These are phyloP conservation scores for Leptographium galeiforme DNA, from an alignment of 2,329 filamentous ascomycete genomes.

Conservation along the genomic window DNA sequence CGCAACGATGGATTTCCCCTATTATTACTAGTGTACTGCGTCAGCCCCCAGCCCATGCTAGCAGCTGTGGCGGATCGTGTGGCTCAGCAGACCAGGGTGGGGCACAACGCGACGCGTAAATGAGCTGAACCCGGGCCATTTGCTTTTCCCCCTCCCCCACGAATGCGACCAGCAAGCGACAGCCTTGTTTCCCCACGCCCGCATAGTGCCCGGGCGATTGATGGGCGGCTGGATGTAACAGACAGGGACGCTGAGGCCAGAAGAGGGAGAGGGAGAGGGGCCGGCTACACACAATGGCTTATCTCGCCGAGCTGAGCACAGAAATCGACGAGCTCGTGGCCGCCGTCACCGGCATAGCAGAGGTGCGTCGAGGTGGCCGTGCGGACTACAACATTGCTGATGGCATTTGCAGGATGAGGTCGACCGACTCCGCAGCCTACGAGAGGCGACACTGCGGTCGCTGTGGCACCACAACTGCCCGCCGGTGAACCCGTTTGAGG, in stretches of 20 bases:
- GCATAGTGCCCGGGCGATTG: too few relatives aligned
- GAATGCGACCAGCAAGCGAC: too few relatives aligned
- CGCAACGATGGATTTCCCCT: too few relatives aligned
- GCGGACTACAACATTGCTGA: neutral
- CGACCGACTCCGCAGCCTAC: slow-evolving; percentile 26
- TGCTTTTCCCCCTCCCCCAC: too few relatives aligned
- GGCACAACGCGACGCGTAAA: neutral
- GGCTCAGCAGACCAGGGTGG: neutral
- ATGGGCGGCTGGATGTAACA: neutral
- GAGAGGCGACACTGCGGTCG: slow-evolving; percentile 35
- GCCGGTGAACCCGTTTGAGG: slow-evolving; percentile 64
- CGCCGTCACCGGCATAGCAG: slow-evolving; percentile 42
- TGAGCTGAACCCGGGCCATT: too few relatives aligned
- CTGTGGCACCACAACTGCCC: slow-evolving; percentile 43
- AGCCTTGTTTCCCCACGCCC: too few relatives aligned
- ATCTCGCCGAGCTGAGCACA: slow-evolving; percentile 48
- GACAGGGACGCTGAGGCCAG: too few relatives aligned
- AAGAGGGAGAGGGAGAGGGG: too few relatives aligned
- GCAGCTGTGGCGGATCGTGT: neutral
- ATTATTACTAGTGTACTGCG: too few relatives aligned
- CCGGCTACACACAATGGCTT: slow-evolving; percentile 43
- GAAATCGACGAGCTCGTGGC: slow-evolving; percentile 61
- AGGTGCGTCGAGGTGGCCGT: slow-evolving; percentile 24
- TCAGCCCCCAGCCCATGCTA: neutral
- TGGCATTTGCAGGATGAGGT: slow-evolving; percentile 16